These are phyloP conservation scores for Aspergillus japonicus DNA, from an alignment of 2,329 filamentous ascomycete genomes.

Conservation along the genomic window DNA sequence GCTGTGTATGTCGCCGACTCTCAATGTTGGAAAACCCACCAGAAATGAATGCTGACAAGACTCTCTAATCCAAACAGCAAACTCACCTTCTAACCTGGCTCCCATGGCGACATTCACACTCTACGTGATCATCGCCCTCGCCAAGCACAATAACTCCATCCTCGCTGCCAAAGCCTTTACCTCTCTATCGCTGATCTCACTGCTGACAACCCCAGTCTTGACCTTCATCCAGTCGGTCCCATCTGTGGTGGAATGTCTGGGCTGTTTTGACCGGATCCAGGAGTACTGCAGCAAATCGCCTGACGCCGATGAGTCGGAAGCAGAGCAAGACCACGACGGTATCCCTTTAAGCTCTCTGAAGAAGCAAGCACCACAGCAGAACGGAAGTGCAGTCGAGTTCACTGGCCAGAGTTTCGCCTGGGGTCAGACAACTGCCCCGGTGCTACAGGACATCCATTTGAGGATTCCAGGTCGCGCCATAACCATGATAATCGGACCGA, in stretches of 20 bases:
- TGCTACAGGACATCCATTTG: constrained; percentile 17
- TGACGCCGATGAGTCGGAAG: background rate
- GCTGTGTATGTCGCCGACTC: constrained; percentile 11
- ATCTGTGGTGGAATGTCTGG: constrained; percentile 38
- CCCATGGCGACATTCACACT: constrained; percentile 31
- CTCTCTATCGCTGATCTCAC: constrained; percentile 26
- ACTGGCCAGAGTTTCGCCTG: constrained; percentile 16
- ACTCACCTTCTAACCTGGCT: constrained; percentile 24
- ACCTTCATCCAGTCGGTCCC: constrained; percentile 30
- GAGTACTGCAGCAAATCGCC: constrained; percentile 23
- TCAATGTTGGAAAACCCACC: background rate
- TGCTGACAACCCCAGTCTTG: constrained; percentile 26
- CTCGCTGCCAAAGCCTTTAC: constrained; percentile 27
- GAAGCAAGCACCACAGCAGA: constrained; percentile 21
- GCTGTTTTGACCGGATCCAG: constrained; percentile 44
- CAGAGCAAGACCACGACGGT: background rate
- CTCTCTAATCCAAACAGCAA: background rate
- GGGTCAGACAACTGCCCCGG: constrained; percentile 7
- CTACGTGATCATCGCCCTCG: constrained; percentile 21
- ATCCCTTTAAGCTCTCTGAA: constrained; percentile 25
- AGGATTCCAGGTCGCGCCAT: constrained; percentile 12
- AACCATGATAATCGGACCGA: constrained; percentile 40
- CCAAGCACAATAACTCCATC: constrained; percentile 15
- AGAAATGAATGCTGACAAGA: too few species aligned
- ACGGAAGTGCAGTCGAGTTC: background rate